A percentile compares a stretch with the other conserved stretches of the same genome.
phyloP scores from a whole-genome alignment of 192 early-diverging fungal genomes.

The Coemansia erecta region DNA sequence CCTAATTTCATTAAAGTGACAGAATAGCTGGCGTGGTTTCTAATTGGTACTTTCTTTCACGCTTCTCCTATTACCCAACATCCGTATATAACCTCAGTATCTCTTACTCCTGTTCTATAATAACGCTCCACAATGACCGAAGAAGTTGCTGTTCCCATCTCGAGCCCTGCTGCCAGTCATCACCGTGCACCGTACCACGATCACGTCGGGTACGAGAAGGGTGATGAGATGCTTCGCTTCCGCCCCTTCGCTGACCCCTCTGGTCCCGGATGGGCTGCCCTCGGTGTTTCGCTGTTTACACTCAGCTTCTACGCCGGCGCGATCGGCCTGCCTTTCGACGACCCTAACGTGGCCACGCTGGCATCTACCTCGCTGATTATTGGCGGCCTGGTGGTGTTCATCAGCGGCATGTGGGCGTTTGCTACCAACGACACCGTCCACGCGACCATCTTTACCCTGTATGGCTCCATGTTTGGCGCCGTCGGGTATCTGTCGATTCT shows the following conservation, averaged over 20 bases:
- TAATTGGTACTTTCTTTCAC: no score
- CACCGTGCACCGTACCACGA: constrained; percentile 5
- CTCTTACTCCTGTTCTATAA: neutral
- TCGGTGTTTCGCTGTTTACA: constrained; percentile 50
- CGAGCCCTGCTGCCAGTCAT: constrained; percentile 7
- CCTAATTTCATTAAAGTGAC: no score
- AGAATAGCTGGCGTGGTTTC: no score
- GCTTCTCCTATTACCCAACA: no score
- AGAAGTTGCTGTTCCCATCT: constrained; percentile 20
- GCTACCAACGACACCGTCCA: constrained; percentile 78
- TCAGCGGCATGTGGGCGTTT: constrained; percentile 70
- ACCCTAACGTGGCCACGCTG: constrained; percentile 47
- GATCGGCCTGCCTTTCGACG: constrained; percentile 52
- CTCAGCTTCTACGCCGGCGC: constrained; percentile 54
- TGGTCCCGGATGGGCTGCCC: constrained; percentile 50
- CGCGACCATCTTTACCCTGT: constrained; percentile 75
- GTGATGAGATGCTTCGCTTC: constrained; percentile 33
- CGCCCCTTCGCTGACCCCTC: constrained; percentile 50
- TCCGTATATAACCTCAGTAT: no score
- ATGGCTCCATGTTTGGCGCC: constrained; percentile 67
- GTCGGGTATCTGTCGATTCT: constrained; percentile 51
- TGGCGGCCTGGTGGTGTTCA: constrained; percentile 51
- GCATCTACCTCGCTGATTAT: constrained; percentile 50
- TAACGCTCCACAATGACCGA: constrained; percentile 21
- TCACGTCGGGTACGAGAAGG: constrained; percentile 13